Percentiles rank a stretch among this genome's conserved stretches.
Evolutionary conservation across 2,329 filamentous ascomycete genomes (phyloP).

Genomic region (Sporothrix variecibatus): DNA sequence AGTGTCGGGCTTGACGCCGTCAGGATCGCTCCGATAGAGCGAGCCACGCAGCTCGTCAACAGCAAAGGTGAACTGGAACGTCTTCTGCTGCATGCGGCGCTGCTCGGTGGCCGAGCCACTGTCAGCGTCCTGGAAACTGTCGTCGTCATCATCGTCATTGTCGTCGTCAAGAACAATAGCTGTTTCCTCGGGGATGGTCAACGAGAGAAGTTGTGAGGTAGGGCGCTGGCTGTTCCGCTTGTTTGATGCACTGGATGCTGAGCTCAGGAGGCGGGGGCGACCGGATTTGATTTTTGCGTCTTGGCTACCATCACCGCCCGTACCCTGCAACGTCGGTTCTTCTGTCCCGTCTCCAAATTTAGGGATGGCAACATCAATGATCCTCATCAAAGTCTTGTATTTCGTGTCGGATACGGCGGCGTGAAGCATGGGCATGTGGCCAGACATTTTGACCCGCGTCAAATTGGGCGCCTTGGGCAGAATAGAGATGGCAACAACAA

Average conservation of each 20-base stretch:
- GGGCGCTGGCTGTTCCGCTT: slow-evolving; percentile 56
- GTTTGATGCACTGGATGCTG: slow-evolving; percentile 47
- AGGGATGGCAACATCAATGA: slow-evolving; percentile 93
- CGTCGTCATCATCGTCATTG: slow-evolving; percentile 64
- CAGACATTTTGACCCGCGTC: slow-evolving; percentile 87
- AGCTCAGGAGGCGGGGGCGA: slow-evolving; percentile 51
- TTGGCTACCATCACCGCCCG: slow-evolving; percentile 30
- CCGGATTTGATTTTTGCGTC: slow-evolving; percentile 33
- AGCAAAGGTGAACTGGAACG: slow-evolving; percentile 95
- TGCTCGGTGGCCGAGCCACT: slow-evolving; percentile 56
- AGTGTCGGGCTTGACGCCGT: slow-evolving; percentile 72
- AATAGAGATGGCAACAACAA: slow-evolving; percentile 94
- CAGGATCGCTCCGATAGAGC: slow-evolving; percentile 81
- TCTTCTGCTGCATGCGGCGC: slow-evolving; percentile 79
- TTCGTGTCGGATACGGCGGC: slow-evolving; percentile 91
- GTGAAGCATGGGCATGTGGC: slow-evolving; percentile 88
- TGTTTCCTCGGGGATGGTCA: slow-evolving; percentile 60
- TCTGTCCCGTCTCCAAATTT: slow-evolving; percentile 62
- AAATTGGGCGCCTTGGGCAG: slow-evolving; percentile 93
- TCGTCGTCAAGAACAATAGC: slow-evolving; percentile 71
- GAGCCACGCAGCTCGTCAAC: slow-evolving; percentile 94
- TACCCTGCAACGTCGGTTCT: slow-evolving; percentile 36
- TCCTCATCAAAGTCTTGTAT: slow-evolving; percentile 94
- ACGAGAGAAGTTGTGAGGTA: slow-evolving; percentile 70
- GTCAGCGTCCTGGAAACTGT: slow-evolving; percentile 66